Percentiles rank a stretch among this genome's conserved stretches.
phyloP scores from a whole-genome alignment of 305 asterid species.

The Solanum hybrid region DNA sequence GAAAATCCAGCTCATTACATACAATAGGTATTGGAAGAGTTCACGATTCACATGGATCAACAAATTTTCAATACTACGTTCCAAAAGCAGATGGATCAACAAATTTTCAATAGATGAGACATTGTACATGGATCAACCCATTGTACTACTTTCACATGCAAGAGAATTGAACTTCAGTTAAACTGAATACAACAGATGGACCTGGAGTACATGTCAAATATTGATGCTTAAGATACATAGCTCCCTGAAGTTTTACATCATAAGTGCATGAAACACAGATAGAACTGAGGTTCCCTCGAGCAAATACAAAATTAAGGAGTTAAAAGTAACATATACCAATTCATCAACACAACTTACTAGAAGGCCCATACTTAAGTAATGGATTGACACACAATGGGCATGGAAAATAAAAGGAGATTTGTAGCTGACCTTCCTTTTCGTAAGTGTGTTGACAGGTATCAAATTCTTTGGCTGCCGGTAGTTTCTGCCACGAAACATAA shows the following conservation, averaged over 20 bases:
- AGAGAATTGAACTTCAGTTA: neutral
- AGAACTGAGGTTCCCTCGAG: neutral
- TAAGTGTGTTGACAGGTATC: slow-evolving; percentile 90
- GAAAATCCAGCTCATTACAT: neutral
- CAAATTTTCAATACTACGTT: neutral
- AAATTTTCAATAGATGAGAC: neutral
- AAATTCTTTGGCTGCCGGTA: slow-evolving; percentile 92
- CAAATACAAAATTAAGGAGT: neutral
- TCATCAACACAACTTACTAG: neutral
- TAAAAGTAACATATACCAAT: neutral
- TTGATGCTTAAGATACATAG: neutral
- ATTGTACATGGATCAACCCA: neutral
- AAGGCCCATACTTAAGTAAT: neutral
- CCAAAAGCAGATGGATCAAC: neutral
- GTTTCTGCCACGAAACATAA: slow-evolving; percentile 93
- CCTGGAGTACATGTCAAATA: neutral
- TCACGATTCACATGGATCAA: neutral
- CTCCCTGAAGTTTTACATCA: neutral
- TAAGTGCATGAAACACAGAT: neutral
- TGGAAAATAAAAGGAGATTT: neutral
- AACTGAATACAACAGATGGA: neutral
- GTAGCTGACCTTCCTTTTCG: slow-evolving; percentile 68
- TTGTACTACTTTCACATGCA: neutral
- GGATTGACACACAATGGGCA: neutral
- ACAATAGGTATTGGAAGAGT: neutral